Evolutionary conservation across 805 yeast species (phyloP).

Genomic region (Candida verbasci): DNA sequence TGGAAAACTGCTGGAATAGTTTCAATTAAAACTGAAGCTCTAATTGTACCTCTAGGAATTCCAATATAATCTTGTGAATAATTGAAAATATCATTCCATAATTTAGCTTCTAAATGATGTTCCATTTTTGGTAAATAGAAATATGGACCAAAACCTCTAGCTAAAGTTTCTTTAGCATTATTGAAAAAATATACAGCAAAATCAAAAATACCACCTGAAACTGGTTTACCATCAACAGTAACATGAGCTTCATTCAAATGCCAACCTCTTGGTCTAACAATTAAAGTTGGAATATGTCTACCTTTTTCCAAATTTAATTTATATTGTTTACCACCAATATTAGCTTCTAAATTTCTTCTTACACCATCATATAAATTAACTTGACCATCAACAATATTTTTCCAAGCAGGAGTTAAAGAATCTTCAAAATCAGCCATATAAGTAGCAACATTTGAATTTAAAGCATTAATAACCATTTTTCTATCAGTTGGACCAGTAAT

Average conservation of each 20-base stretch:
- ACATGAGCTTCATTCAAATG: slow-evolving; percentile 75
- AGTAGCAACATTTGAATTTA: slow-evolving; percentile 73
- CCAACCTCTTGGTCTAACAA: slow-evolving; percentile 89
- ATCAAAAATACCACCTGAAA: slow-evolving; percentile 73
- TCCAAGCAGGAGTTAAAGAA: slow-evolving; percentile 82
- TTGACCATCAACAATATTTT: slow-evolving; percentile 74
- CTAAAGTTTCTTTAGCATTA: slow-evolving; percentile 59
- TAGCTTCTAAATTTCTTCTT: slow-evolving; percentile 52
- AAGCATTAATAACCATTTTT: slow-evolving; percentile 78
- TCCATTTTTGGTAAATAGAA: slow-evolving; percentile 85
- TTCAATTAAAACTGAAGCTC: slow-evolving; percentile 79
- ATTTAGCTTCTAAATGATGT: slow-evolving; percentile 75
- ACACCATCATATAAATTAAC: slow-evolving; percentile 74
- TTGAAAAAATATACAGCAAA: slow-evolving; percentile 76
- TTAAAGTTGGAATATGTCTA: slow-evolving; percentile 67
- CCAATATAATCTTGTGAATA: slow-evolving; percentile 69
- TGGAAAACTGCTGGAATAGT: slow-evolving; percentile 84
- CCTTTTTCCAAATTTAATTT: slow-evolving; percentile 42
- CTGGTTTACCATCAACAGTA: slow-evolving; percentile 68
- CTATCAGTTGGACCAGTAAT: slow-evolving; percentile 86
- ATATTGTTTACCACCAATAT: slow-evolving; percentile 42
- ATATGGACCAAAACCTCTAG: slow-evolving; percentile 73
- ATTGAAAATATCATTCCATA: slow-evolving; percentile 79
- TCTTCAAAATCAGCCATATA: slow-evolving; percentile 88
- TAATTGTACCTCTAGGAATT: slow-evolving; percentile 69